phyloP scores from a whole-genome alignment of 1,284 basidiomycete genomes.

The Ceratobasidium sp. region DNA sequence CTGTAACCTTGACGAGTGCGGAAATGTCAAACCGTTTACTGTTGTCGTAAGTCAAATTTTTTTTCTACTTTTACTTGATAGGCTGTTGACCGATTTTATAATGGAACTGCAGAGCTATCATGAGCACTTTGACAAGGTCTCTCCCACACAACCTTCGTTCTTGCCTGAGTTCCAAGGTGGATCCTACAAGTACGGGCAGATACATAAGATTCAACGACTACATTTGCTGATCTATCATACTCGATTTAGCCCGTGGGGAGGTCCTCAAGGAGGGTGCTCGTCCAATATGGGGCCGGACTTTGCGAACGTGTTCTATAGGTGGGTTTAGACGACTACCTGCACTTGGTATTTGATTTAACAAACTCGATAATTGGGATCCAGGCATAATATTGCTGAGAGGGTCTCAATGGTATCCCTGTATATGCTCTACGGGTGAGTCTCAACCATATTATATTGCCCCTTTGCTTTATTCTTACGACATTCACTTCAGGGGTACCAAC shows the following conservation, averaged over 20 bases:
- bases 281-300: conserved; percentile 44
- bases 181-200: conserved; percentile 42
- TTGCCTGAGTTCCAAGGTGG: conserved; percentile 47
- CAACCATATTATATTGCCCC: neutral
- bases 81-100: neutral
- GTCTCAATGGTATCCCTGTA: conserved; percentile 46
- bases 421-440: conserved; percentile 43
- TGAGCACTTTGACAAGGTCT: conserved; percentile 43
- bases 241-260: conserved; percentile 42
- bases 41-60: conserved; percentile 32
- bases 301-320: conserved; percentile 46
- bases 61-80: neutral
- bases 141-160: conserved; percentile 46
- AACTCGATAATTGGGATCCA: neutral
- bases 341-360: neutral
- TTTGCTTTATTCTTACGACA: neutral
- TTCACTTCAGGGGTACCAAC: conserved; percentile 40
- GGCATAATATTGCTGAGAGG: conserved; percentile 46
- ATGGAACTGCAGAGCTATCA: conserved; percentile 14
- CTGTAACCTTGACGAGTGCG: conserved; percentile 46
- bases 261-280: conserved; percentile 45
- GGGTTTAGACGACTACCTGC: neutral
- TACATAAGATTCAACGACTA: neutral
- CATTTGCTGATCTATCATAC: too few relatives aligned
- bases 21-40: conserved; percentile 40